A percentile compares a stretch with the other conserved stretches of the same genome.
Evolutionary conservation across 305 asterid species (phyloP).

Genomic region (Withania somnifera): DNA sequence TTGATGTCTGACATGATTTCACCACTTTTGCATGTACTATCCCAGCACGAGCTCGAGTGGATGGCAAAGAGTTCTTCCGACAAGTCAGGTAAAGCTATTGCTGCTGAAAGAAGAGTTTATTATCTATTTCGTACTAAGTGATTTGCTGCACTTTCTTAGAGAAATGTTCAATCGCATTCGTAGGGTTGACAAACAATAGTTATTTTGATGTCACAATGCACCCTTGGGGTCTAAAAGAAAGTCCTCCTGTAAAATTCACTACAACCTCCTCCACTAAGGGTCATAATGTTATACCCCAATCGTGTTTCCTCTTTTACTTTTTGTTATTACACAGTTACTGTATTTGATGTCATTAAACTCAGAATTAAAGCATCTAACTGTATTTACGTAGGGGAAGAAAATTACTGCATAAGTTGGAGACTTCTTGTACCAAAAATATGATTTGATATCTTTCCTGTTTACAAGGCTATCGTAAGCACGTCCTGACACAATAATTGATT

Average conservation of each 20-base stretch:
- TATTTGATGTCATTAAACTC: neutral
- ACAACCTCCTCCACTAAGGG: neutral
- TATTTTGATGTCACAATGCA: neutral
- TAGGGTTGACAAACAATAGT: neutral
- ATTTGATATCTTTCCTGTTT: neutral
- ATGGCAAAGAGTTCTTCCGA: slow-evolving; percentile 96
- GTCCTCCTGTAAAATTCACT: neutral
- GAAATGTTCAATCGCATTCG: neutral
- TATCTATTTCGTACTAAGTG: neutral
- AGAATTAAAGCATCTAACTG: neutral
- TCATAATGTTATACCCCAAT: neutral
- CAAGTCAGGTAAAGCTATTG: slow-evolving; percentile 68
- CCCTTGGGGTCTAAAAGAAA: neutral
- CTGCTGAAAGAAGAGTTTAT: neutral
- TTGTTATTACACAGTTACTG: neutral
- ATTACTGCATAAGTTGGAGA: neutral
- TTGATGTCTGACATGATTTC: neutral
- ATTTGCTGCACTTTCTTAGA: neutral
- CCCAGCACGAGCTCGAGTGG: slow-evolving; percentile 85
- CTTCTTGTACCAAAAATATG: neutral
- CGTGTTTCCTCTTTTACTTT: neutral
- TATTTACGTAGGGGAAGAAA: neutral
- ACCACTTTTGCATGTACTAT: neutral
- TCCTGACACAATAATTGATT: neutral
- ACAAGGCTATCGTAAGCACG: neutral